Evolutionary conservation across 331 rosid species (phyloP).

Genomic region (Quercus tomentella): DNA sequence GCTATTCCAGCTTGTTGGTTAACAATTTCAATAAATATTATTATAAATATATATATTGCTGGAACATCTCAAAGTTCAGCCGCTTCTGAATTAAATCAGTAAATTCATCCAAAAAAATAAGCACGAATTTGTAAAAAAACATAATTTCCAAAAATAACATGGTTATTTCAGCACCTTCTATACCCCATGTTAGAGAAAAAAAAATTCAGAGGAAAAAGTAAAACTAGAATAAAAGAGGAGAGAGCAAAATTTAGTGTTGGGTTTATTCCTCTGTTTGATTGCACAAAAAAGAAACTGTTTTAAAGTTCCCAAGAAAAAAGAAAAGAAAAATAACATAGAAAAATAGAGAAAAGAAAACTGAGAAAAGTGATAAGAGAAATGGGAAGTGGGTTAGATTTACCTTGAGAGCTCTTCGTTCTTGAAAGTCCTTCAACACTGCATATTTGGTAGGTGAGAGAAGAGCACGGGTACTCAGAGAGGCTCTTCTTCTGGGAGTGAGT

Average conservation of each 20-base stretch:
- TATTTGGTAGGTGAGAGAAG: slow-evolving; percentile 57
- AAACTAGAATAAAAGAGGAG: too few species aligned
- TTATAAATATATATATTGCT: too few species aligned
- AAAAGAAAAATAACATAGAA: not conserved
- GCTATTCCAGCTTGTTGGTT: not conserved
- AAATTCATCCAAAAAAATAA: not conserved
- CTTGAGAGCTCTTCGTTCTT: slow-evolving; percentile 75
- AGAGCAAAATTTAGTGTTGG: too few species aligned
- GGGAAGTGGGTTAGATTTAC: slow-evolving; percentile 26
- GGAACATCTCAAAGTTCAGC: not conserved
- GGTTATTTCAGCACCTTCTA: too few species aligned
- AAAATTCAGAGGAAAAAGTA: too few species aligned
- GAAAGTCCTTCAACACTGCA: slow-evolving; percentile 61
- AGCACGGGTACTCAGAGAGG: slow-evolving; percentile 45
- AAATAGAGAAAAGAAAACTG: not conserved
- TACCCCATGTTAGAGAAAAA: too few species aligned
- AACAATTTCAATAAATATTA: not conserved
- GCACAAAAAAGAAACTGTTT: not conserved
- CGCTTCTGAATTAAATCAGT: not conserved
- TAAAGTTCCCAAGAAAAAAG: not conserved
- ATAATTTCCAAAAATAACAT: not conserved
- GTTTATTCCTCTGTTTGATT: too few species aligned
- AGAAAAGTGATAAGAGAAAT: not conserved
- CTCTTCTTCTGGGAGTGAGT: slow-evolving; percentile 42
- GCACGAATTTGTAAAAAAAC: fast-evolving